Percentiles rank a stretch among this genome's conserved stretches.
These are phyloP conservation scores for Pseudopyricularia javanii DNA, from an alignment of 2,329 filamentous ascomycete genomes.

Conservation along the genomic window DNA sequence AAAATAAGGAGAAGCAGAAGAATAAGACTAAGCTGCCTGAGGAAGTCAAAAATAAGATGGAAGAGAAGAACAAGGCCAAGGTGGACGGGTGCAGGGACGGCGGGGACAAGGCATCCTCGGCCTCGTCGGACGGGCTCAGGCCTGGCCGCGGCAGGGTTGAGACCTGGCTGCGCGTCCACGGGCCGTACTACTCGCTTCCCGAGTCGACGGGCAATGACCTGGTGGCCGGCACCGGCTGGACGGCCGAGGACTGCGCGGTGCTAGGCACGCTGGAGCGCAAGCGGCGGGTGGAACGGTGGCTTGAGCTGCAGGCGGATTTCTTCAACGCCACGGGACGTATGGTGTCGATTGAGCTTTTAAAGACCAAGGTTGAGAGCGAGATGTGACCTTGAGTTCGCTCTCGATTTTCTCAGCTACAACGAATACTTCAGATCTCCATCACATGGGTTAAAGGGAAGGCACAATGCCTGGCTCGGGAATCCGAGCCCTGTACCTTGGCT, in stretches of 20 bases:
- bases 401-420: too few relatives aligned
- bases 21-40: not conserved
- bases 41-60: not conserved
- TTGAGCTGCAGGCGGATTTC: slow-evolving; percentile 30
- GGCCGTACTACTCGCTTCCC: not conserved
- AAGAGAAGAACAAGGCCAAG: not conserved
- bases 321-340: slow-evolving; percentile 28
- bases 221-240: slow-evolving; percentile 1
- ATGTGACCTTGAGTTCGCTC: too few relatives aligned
- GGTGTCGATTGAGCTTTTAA: slow-evolving; percentile 24
- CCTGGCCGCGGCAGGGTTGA: not conserved
- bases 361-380: slow-evolving; percentile 16
- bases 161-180: slow-evolving; percentile 1
- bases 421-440: too few relatives aligned
- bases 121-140: not conserved
- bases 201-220: not conserved
- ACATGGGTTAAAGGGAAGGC: too few relatives aligned
- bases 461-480: too few relatives aligned
- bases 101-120: not conserved
- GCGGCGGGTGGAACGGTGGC: slow-evolving; percentile 20
- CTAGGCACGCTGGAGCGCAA: slow-evolving; percentile 21
- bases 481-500: too few relatives aligned
- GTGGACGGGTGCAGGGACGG: not conserved
- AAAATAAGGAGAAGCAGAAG: not conserved
- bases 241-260: slow-evolving; percentile 9